A percentile compares a stretch with the other conserved stretches of the same genome.
Evolutionary conservation across 495 filamentous ascomycete species (phyloP).

Genomic region (Penicillium salamii): DNA sequence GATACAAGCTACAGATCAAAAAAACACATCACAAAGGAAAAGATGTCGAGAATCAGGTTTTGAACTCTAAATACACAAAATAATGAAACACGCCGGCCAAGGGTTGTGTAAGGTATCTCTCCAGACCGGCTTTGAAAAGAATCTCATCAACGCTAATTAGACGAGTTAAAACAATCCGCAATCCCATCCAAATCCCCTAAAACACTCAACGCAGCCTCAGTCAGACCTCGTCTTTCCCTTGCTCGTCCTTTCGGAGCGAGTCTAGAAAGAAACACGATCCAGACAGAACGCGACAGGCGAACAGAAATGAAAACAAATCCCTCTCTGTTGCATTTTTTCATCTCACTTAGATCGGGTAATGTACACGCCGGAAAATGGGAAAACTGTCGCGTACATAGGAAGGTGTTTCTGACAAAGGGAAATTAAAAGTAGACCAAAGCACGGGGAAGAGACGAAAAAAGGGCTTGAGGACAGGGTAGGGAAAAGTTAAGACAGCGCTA

Average conservation of each 20-base stretch:
- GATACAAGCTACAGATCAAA: conserved; percentile 1
- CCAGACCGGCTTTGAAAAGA: conserved; percentile 31
- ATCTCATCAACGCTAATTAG: conserved; percentile 30
- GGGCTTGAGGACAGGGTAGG: conserved; percentile 29
- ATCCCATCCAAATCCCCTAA: background rate
- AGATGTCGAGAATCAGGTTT: conserved; percentile 24
- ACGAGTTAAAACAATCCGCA: background rate
- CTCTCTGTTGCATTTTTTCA: conserved; percentile 22
- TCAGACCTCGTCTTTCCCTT: background rate
- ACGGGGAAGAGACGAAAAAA: conserved; percentile 23
- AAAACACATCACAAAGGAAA: conserved; percentile 14
- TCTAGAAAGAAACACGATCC: conserved; percentile 5
- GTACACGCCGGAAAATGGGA: conserved; percentile 42
- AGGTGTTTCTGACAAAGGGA: conserved; percentile 34
- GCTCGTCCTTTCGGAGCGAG: conserved; percentile 10
- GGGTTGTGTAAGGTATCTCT: conserved; percentile 17
- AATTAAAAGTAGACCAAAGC: conserved; percentile 16
- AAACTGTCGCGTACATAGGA: conserved; percentile 34
- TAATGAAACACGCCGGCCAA: conserved; percentile 44
- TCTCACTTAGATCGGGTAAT: conserved; percentile 45
- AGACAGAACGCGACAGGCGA: background rate
- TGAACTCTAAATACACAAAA: conserved; percentile 50
- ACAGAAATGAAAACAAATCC: conserved; percentile 22
- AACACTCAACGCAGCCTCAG: background rate
- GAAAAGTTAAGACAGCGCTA: conserved; percentile 19